These are phyloP conservation scores for Spatholobus suberectus DNA, from an alignment of 306 rosid genomes.

Conservation along the genomic window DNA sequence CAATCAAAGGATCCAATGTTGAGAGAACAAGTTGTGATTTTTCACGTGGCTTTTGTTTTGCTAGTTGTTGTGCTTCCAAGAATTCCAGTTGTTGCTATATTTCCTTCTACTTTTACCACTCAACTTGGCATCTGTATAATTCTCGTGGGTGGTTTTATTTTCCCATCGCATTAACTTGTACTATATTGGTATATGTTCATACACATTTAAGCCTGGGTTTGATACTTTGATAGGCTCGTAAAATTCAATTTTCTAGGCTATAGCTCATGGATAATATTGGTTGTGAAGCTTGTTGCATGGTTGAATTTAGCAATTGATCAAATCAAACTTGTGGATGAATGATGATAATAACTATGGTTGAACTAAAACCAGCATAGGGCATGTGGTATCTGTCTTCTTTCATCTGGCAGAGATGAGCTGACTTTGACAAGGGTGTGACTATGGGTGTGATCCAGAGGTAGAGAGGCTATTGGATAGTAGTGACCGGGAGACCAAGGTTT, in stretches of 20 bases:
- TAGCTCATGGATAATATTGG: background rate
- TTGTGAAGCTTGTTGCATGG: background rate
- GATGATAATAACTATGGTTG: too few species aligned
- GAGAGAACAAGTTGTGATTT: conserved; percentile 32
- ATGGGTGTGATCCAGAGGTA: background rate
- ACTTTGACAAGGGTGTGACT: too few species aligned
- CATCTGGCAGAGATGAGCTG: background rate
- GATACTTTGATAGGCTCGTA: too few species aligned
- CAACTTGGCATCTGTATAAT: conserved; percentile 33
- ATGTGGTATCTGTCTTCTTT: background rate
- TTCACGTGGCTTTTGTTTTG: conserved; percentile 24
- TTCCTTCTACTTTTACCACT: conserved; percentile 26
- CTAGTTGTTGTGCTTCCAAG: conserved; percentile 31
- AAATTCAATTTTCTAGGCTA: too few species aligned
- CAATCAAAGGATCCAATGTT: conserved; percentile 33
- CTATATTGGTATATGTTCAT: background rate
- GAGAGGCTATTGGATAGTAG: too few species aligned
- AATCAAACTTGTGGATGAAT: too few species aligned
- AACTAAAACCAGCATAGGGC: background rate
- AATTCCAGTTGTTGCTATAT: conserved; percentile 31
- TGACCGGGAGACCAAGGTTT: background rate
- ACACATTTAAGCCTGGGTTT: too few species aligned
- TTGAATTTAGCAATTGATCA: too few species aligned
- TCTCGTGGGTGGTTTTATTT: conserved; percentile 18
- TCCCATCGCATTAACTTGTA: conserved; percentile 8